Conservation (phyloP, 768 basidiomycete species). For the Mycena chlorophos region DNA sequence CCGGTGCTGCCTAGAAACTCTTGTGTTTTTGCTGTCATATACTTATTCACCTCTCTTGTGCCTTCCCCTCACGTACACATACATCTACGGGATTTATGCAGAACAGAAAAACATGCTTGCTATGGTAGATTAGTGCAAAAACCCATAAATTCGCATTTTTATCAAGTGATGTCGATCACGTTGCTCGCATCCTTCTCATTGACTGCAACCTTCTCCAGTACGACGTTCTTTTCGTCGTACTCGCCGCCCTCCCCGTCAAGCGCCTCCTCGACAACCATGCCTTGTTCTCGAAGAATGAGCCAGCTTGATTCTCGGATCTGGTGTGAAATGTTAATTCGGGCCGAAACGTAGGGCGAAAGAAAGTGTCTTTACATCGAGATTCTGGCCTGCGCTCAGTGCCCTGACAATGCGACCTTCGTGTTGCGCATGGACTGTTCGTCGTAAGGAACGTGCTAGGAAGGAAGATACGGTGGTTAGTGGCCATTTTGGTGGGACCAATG, state of each 20-base stretch:
- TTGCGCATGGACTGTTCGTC: constrained; percentile 66
- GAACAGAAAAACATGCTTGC: too few relatives aligned
- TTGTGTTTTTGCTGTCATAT: neutral
- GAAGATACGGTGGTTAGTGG: constrained; percentile 68
- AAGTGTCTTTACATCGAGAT: constrained; percentile 54
- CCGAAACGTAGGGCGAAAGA: neutral
- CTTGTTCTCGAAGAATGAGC: constrained; percentile 58
- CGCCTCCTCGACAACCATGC: constrained; percentile 67
- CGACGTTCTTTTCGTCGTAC: constrained; percentile 47
- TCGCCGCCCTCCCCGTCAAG: constrained; percentile 30
- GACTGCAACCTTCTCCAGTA: constrained; percentile 39
- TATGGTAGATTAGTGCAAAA: too few relatives aligned
- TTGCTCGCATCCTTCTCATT: too few relatives aligned
- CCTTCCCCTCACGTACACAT: neutral
- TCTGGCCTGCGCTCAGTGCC: constrained; percentile 75
- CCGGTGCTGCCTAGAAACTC: constrained; percentile 23
- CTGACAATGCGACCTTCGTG: constrained; percentile 79
- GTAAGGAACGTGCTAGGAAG: constrained; percentile 78
- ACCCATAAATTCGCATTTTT: too few relatives aligned
- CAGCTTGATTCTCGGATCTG: constrained; percentile 64
- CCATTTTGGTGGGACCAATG: constrained; percentile 74
- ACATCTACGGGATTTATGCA: too few relatives aligned
- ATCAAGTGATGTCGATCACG: too few relatives aligned
- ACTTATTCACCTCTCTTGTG: neutral
- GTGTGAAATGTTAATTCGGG: neutral